Percentiles rank a stretch among this genome's conserved stretches.
Conservation (phyloP, 345 rosid species). For the Populus simonii region DNA sequence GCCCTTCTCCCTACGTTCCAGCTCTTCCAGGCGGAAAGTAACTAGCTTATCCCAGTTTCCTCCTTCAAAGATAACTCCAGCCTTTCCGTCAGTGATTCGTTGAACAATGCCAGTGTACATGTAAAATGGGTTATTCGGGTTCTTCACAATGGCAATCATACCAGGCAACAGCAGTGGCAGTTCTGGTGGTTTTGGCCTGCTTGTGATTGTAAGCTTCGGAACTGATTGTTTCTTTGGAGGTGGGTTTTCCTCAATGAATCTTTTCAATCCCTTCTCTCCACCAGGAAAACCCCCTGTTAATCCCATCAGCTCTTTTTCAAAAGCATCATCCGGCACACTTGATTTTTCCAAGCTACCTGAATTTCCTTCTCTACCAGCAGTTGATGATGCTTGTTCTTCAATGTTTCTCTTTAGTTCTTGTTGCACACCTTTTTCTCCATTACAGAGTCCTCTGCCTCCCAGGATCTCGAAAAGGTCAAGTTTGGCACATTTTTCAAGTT, state of each 20-base stretch:
- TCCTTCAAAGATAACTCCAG: slow-evolving; percentile 85
- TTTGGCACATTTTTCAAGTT: slow-evolving; percentile 37
- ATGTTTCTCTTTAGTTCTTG: slow-evolving; percentile 54
- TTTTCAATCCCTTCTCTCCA: slow-evolving; percentile 66
- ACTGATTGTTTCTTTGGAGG: slow-evolving; percentile 46
- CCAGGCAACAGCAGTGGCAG: slow-evolving; percentile 84
- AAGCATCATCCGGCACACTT: slow-evolving; percentile 54
- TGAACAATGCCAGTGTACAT: slow-evolving; percentile 92
- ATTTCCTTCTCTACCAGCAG: slow-evolving; percentile 4
- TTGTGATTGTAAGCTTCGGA: slow-evolving; percentile 22
- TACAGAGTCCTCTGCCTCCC: slow-evolving; percentile 89
- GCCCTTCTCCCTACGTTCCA: slow-evolving; percentile 74
- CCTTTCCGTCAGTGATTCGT: slow-evolving; percentile 87
- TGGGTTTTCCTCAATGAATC: slow-evolving; percentile 71
- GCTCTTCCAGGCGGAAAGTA: slow-evolving; percentile 78
- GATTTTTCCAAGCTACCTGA: slow-evolving; percentile 4
- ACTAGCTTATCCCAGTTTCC: slow-evolving; percentile 81
- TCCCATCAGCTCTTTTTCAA: slow-evolving; percentile 84
- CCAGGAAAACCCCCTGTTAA: slow-evolving; percentile 90
- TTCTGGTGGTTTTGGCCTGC: slow-evolving; percentile 70
- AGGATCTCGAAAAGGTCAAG: slow-evolving; percentile 59
- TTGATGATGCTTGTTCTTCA: slow-evolving; percentile 23
- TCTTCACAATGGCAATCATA: slow-evolving; percentile 80
- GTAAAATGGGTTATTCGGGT: slow-evolving; percentile 69
- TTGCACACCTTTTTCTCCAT: slow-evolving; percentile 70